Base-by-base conservation (phyloP, 2,329 filamentous ascomycete species). In the Coniochaeta sp. region DNA sequence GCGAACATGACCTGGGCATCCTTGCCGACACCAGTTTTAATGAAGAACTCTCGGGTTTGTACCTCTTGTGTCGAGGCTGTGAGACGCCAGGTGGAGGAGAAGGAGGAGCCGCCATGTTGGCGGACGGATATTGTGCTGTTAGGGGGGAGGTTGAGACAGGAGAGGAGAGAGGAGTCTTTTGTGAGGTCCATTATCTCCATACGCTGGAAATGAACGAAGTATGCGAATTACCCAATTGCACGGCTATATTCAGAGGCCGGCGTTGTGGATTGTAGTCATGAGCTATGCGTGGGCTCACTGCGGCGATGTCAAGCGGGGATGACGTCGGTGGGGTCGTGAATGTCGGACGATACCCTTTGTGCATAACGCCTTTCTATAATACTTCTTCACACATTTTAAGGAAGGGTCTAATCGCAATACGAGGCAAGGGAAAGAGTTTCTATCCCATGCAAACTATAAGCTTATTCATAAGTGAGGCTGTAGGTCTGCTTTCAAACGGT, bases 1-100 rank as follows among this genome's bases (percentile, higher is more conserved):
- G 78, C 75, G 69, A 93, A 92, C 89, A 93, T 93, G 38, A 80
- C 64, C 55, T 83, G 81, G 0, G 88, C 82, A 19, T 82, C 80
- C 2, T 75, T 69, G 0, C 87, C 88, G 5, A 72, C 74, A 0
- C 86, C 87, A 0, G 81, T 90, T 73, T 93, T 93, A 72, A 93
- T 82, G 70, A 93, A 93, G 67, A 82, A 92, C 22, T 61, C 62
- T 16, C 38, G 38, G 3, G 3, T n/a, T 19, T 40, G 38, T 7
- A 9, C 38, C 38, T 40, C 38, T 2, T 16, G 38, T 40, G 38
- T 19, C 38, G 47, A 52, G 47, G 54, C n/a, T 34, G 54, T 57
- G 14, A 57, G 54, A 24, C 33, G 54, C 54, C 54, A 57, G 22
- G 54, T 57, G 54, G 54, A 57, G 17, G 54, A 57, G 54, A 57